Base-by-base conservation (phyloP, 148 eudicot species). In the Fagopyrum homotropicum region DNA sequence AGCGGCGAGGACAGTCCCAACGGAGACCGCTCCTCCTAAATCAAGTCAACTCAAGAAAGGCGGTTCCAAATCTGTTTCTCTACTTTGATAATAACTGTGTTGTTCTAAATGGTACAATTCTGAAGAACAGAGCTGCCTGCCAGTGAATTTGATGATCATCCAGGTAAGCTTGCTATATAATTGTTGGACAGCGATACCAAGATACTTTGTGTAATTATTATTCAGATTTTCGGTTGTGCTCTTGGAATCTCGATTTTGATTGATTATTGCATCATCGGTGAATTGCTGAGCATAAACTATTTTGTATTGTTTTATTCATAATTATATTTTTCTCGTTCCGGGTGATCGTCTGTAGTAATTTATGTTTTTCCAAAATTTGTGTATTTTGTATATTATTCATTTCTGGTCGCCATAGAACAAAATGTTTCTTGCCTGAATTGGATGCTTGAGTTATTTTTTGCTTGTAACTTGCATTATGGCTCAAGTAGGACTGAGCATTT, bases 1-100 rank as follows among this genome's bases (percentile, higher is more conserved):
- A 19, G 81, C 94, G 79, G 82, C 92, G 69, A 85, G 81, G 63
- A 75, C 85, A 77, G 72, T 77, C 73, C 85, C 79, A 17, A 82
- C 76, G 40, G 77, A 77, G n/a, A 75, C 86, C 45, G 73, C 85
- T 16, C 60, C 82, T 72, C 88, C 82, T 35, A 84, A 81, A 77
- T 72, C 75, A 19, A 56, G 72, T 40, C 82, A 75, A 70, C 76
- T 75, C 68, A 84, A 79, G 76, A 89, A 83, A 66, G 77, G 73
- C 61, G 48, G 69, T 54, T 44, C 82, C 43, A 90, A 85, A 66
- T 43, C 46, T 2, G 47, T 66, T 60, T 60, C 29, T 10, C 68
- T 61, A 15, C 68, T 61, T 61, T 61, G 68, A 61, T 29, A 5
- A 6, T 50, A 50, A 50, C 14, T 10, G 40, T 14, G 12, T 50